A percentile compares a stretch with the other conserved stretches of the same genome.
These are phyloP conservation scores for Litsea cubeba DNA, from an alignment of 164 flowering plant species.

Conservation along the genomic window DNA sequence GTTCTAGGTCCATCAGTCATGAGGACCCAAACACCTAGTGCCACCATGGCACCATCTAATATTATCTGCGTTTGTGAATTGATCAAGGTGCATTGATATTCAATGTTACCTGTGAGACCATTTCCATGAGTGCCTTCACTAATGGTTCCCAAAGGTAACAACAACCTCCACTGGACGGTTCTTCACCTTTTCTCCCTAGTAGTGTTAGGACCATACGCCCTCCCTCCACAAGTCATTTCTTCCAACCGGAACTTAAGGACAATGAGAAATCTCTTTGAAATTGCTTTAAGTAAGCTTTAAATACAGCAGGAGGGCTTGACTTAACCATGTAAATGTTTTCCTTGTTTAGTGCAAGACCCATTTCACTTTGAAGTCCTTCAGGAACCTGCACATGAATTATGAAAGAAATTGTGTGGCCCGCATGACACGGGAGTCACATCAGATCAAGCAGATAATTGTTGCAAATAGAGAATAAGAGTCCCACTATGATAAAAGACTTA, in stretches of 20 bases:
- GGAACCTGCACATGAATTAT: constrained; percentile 43
- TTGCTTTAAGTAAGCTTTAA: constrained; percentile 47
- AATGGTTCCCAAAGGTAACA: constrained; percentile 55
- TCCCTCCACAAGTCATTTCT: constrained; percentile 49
- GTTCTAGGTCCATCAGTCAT: too few relatives aligned
- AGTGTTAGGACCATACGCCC: constrained; percentile 67
- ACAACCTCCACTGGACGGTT: constrained; percentile 50
- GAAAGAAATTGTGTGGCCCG: too few relatives aligned
- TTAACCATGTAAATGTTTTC: neutral
- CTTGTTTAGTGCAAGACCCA: constrained; percentile 19
- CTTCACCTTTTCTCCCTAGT: constrained; percentile 47
- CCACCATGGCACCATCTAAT: neutral
- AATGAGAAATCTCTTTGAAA: constrained; percentile 52
- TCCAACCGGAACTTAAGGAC: constrained; percentile 52
- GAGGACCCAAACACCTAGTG: too few relatives aligned
- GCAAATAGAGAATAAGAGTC: too few relatives aligned
- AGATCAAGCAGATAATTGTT: too few relatives aligned
- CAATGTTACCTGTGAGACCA: neutral
- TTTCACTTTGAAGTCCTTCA: constrained; percentile 38
- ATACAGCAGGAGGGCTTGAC: constrained; percentile 40
- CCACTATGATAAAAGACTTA: too few relatives aligned
- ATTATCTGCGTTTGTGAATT: too few relatives aligned
- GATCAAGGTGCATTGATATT: too few relatives aligned
- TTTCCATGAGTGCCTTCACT: constrained; percentile 42
- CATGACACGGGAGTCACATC: too few relatives aligned